Conservation (phyloP, 1,284 basidiomycete species). For the Sanghuangporus sanghuang region DNA sequence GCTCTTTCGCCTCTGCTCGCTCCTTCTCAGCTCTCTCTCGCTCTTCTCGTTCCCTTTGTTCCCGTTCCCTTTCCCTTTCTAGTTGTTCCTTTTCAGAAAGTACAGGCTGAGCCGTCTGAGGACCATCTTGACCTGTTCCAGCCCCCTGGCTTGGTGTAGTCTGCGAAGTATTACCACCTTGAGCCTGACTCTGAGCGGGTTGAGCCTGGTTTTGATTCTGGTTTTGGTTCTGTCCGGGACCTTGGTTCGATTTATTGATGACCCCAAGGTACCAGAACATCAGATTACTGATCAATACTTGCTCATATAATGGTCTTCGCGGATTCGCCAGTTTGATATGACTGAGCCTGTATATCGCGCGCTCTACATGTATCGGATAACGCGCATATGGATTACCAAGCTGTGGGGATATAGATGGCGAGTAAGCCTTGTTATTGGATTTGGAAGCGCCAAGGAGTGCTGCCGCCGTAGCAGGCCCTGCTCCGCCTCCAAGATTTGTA, state of each 20-base stretch:
- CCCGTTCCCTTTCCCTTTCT: conserved; percentile 43
- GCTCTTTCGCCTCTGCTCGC: conserved; percentile 26
- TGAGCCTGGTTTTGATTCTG: conserved; percentile 13
- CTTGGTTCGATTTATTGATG: conserved; percentile 72
- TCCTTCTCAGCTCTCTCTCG: conserved; percentile 22
- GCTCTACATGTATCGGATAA: conserved; percentile 97
- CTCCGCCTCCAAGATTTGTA: conserved; percentile 42
- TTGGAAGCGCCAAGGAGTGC: conserved; percentile 80
- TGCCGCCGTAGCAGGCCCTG: conserved; percentile 76
- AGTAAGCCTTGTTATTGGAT: conserved; percentile 64
- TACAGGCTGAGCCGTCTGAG: conserved; percentile 34
- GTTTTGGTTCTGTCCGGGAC: conserved; percentile 9
- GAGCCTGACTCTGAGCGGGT: conserved; percentile 2
- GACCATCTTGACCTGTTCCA: conserved; percentile 27
- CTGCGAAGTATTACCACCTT: conserved; percentile 1
- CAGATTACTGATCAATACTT: conserved; percentile 96
- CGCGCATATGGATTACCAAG: conserved; percentile 69
- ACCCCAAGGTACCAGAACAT: conserved; percentile 99
- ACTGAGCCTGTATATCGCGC: conserved; percentile 93
- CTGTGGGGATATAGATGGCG: conserved; percentile 58
- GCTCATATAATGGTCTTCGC: conserved; percentile 92
- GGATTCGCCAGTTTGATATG: conserved; percentile 99
- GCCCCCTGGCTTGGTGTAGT: conserved; percentile 29
- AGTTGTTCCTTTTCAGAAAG: conserved; percentile 37
- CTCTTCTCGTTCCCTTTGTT: conserved; percentile 41